Conservation (phyloP, 2,329 filamentous ascomycete genomes). For the Calonectria honghensis region DNA sequence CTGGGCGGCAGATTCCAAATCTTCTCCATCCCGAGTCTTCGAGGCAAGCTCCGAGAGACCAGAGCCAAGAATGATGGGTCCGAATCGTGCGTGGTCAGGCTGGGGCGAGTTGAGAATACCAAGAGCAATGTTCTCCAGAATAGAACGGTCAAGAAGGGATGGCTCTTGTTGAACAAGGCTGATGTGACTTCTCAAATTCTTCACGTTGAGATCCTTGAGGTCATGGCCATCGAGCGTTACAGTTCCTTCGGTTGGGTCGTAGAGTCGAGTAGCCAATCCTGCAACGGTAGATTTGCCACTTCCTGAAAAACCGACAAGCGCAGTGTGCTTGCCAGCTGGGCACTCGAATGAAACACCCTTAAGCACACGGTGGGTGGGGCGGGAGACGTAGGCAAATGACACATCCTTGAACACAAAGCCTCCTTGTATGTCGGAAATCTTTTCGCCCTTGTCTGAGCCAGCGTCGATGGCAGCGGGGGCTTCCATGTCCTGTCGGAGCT, state of each 20-base stretch:
- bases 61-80: constrained; percentile 68
- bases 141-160: constrained; percentile 66
- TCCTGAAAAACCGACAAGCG: constrained; percentile 75
- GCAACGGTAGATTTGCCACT: constrained; percentile 76
- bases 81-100: constrained; percentile 63
- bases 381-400: constrained; percentile 66
- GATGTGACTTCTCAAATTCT: constrained; percentile 63
- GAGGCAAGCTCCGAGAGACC: constrained; percentile 70
- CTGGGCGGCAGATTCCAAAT: constrained; percentile 66
- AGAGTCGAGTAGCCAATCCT: constrained; percentile 73
- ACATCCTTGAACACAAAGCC: constrained; percentile 62
- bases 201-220: constrained; percentile 69
- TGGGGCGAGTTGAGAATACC: constrained; percentile 67
- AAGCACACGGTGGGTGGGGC: constrained; percentile 65
- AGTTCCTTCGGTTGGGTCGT: constrained; percentile 71
- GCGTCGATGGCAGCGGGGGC: constrained; percentile 67
- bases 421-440: constrained; percentile 65
- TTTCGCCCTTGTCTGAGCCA: constrained; percentile 61
- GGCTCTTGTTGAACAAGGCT: constrained; percentile 68
- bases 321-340: constrained; percentile 71
- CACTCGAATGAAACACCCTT: constrained; percentile 67
- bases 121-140: constrained; percentile 71
- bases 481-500: constrained; percentile 76
- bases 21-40: constrained; percentile 70
- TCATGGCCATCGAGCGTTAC: constrained; percentile 69